Base-by-base conservation (phyloP, 2,329 filamentous ascomycete species). In the Dothideomycetes sp. region DNA sequence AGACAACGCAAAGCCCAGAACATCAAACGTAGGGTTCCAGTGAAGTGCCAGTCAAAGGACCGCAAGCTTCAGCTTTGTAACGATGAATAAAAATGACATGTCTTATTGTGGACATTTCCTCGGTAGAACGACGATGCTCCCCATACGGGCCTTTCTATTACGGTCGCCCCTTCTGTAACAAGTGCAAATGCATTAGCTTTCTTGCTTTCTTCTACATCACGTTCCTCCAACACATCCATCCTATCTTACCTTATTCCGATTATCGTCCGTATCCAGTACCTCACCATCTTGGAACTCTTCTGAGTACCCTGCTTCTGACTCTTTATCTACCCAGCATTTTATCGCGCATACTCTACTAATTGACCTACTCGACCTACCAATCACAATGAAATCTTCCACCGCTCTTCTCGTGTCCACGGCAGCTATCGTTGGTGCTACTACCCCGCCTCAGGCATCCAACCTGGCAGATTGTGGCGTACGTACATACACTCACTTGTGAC, bases 381-480 rank as follows among this genome's bases (percentile, higher is more conserved):
- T 44, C 48, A 57, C 40, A 29, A 61, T 60, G 58, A 61, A 59
- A 56, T 43, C 49, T 40, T 44, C 49, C 14, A 42, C 54, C 42
- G 40, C 49, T 38, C 37, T 58, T 43, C 17, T 57, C 44, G 49
- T 50, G 44, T 45, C 51, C 41, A 52, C 50, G 48, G 57, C 56
- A 33, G 51, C 47, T 34, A 41, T 58, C 22, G 58, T 49, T 33
- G 52, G 49, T 45, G 58, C 58, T 36, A 56, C 59, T 49, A 12
- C 12, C 12, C 22, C 22, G 7, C 7, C 22, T 7, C 7, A 12
- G 22, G 22, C 22, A 27, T 36, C 43, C 44, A 43, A 42, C 18
- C 53, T 61, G 27, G 51, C 57, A 24, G 34, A 49, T 27, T 60
- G 57, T 43, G 57, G 55, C 53, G 57, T 60, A 59, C 49, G 57